phyloP scores from a whole-genome alignment of 208 protist species.

The Trypanosoma lewisi region DNA sequence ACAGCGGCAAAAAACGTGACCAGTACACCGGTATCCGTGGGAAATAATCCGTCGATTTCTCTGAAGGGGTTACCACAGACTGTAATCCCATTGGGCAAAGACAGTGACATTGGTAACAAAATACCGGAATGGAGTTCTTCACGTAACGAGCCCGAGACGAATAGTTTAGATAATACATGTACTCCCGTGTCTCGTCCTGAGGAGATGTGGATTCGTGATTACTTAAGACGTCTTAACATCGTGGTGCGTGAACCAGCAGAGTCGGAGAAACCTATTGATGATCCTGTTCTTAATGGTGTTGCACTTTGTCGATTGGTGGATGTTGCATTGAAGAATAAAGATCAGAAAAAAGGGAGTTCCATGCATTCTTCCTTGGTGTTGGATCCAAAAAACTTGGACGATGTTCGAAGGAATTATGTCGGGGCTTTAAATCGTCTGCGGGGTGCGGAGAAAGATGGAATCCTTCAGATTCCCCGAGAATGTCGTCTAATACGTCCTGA shows the following conservation, averaged over 20 bases:
- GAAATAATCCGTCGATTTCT: neutral
- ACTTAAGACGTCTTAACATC: conserved; percentile 70
- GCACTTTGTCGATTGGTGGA: conserved; percentile 54
- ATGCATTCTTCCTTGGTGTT: neutral
- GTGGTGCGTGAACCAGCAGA: conserved; percentile 26
- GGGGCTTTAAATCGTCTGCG: conserved; percentile 7
- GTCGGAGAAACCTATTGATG: conserved; percentile 27
- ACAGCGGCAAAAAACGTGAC: neutral
- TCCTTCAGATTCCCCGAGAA: conserved; percentile 18
- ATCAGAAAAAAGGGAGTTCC: neutral
- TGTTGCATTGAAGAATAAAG: conserved; percentile 7
- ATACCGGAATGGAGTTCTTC: neutral
- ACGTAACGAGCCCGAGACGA: neutral
- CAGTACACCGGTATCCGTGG: neutral
- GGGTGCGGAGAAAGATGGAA: conserved; percentile 8
- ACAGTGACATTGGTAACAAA: neutral
- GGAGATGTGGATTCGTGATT: conserved; percentile 56
- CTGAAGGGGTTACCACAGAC: too few relatives aligned
- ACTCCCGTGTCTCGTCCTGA: neutral
- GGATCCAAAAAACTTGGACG: conserved; percentile 17
- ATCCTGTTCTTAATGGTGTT: conserved; percentile 69
- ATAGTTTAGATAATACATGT: neutral
- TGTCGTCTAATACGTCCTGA: conserved; percentile 45
- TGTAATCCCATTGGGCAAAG: neutral
- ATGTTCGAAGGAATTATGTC: conserved; percentile 22